Evolutionary conservation across 23 red algal species (phyloP), one percentile per base, ranked within the genome.

Genomic region (Chondrus crispus): DNA sequence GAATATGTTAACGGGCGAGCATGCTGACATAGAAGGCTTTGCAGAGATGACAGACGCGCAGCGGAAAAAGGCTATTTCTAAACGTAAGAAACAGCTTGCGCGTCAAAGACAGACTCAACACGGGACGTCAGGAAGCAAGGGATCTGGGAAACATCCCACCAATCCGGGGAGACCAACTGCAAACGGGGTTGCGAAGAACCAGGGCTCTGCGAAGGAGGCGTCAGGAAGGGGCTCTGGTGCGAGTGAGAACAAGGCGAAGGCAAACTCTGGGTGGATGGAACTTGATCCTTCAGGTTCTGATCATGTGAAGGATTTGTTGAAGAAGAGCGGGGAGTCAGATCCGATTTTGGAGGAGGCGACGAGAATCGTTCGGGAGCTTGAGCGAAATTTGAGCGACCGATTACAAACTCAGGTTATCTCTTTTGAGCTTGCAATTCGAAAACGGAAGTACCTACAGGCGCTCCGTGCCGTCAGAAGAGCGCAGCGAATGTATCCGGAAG

Each of bases 191-290:
- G 85, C 35, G 40, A 87, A 93, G 72, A 73, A 32, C 11, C 60
- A 84, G 4, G 29, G 64, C 13, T 63, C 48, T 28, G 55, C 62
- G 46, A 70, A 38, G 3, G 88, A 81, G 46, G 32, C 86, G 33
- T 84, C 76, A 38, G 43, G 35, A 35, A 93, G 54, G 72, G 60
- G 10, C 20, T 13, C 45, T 32, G 41, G 60, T 43, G 22, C 62
- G 8, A 74, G 10, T 28, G 60, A 93, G 66, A 39, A 40, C 84
- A 90, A 78, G 28, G 62, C 53, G 13, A 90, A 81, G 45, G 63
- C 91, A 45, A 48, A 19, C 22, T 28, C 46, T n/a, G 96, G 96
- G 32, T 98, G 96, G 96, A 98, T 98, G 96, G 96, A 98, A 51
- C 87, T 18, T 24, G 96, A 98, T 60, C 63, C 85, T 12, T 13